phyloP scores from a whole-genome alignment of 495 filamentous ascomycete species.

The Hypoxylon crocopeplum region DNA sequence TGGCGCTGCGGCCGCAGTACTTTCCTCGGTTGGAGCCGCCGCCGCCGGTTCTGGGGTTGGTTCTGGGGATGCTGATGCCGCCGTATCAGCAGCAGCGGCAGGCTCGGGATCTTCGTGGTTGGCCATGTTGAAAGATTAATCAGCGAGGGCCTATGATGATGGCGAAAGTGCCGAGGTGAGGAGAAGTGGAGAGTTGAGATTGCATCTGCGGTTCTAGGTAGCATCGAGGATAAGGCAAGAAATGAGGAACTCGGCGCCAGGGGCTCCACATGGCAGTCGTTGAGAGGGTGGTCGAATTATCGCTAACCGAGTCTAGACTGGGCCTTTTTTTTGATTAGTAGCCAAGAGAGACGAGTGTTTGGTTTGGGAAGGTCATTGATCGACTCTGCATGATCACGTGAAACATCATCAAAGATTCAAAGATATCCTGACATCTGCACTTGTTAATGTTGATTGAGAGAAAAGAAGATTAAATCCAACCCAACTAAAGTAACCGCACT shows the following conservation, averaged over 20 bases:
- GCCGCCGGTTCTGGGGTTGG: constrained; percentile 1
- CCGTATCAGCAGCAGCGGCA: background rate
- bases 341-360: background rate
- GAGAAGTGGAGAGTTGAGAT: constrained; percentile 25
- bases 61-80: background rate
- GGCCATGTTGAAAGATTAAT: constrained; percentile 14
- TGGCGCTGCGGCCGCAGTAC: background rate
- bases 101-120: background rate
- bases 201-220: constrained; percentile 6
- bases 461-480: too few relatives aligned
- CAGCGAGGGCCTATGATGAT: constrained; percentile 6
- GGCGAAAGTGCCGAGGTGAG: constrained; percentile 10
- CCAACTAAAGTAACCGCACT: too few relatives aligned
- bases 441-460: too few relatives aligned
- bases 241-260: background rate
- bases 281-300: constrained; percentile 1
- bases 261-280: constrained; percentile 8
- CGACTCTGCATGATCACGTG: constrained; percentile 16
- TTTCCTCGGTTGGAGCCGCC: background rate
- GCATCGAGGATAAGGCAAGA: background rate
- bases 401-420: background rate
- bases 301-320: constrained; percentile 19
- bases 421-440: too few relatives aligned
- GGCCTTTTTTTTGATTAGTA: constrained; percentile 4
- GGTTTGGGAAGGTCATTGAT: constrained; percentile 16